Evolutionary conservation across 495 filamentous ascomycete genomes (phyloP), one percentile per base, ranked within the genome.

Genomic region (Penicillium fimorum): DNA sequence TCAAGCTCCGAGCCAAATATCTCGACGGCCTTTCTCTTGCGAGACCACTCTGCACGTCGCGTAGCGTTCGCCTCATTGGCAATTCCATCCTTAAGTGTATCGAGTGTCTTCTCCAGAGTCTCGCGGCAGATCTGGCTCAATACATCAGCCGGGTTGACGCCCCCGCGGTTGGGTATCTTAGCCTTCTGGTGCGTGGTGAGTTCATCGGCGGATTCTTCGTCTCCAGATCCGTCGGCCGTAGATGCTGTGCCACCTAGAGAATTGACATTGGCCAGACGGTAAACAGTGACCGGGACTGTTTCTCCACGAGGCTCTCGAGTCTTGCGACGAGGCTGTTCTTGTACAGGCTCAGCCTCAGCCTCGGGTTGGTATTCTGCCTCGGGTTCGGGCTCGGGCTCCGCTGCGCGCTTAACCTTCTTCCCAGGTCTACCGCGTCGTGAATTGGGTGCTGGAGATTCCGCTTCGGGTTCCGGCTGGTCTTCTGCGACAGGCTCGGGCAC

Each of bases 121-220:
- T 90, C 87, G 41, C 84, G 79, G 68, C 86, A 89, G 41, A 90
- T 79, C 66, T 89, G 85, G 46, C 80, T 76, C 10, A 90, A 66
- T 0, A 90, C 87, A 47, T 91, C 87, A 17, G 88, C 77, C 1
- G 82, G 74, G 58, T 89, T 90, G 53, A 88, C 85, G 29, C 84
- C 86, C 25, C 77, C 77, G n/a, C 82, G 80, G 56, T 76, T 84
- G 11, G 81, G 73, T 12, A 76, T 62, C 37, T 72, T 75, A 18
- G 67, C 62, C 41, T 70, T 67, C 50, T 70, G 65, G 32, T 51
- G 57, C 10, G 59, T 59, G 0, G 68, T 64, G 22, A 69, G 55
- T 47, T 75, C 71, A 43, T 77, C 77, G 6, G 69, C 45, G 10
- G 73, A 66, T 33, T 66, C 72, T 15, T 70, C 70, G 11, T 66